A percentile compares a stretch with the other conserved stretches of the same genome.
phyloP scores from a whole-genome alignment of 1,284 basidiomycete genomes.

The Sphagnurus paluster region DNA sequence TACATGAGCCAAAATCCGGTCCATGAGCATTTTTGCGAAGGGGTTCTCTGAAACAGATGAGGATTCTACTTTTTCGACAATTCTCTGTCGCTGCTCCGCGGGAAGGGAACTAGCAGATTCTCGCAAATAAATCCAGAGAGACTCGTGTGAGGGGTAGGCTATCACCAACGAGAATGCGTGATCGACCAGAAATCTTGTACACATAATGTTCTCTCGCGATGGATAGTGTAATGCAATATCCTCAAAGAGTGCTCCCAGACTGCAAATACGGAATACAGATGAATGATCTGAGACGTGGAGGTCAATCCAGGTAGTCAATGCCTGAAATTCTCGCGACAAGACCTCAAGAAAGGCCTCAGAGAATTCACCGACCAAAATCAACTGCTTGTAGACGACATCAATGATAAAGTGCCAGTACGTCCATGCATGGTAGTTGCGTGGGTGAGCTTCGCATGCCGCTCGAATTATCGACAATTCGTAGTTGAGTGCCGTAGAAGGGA shows the following conservation, averaged over 20 bases:
- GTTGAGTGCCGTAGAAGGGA: constrained; percentile 33
- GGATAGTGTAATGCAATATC: constrained; percentile 9
- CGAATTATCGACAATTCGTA: constrained; percentile 47
- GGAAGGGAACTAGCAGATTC: constrained; percentile 15
- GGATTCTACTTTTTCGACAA: constrained; percentile 19
- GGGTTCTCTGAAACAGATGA: constrained; percentile 4
- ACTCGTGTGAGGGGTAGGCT: constrained; percentile 53
- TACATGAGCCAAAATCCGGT: constrained; percentile 5
- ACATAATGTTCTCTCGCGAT: background rate
- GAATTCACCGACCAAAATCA: constrained; percentile 12
- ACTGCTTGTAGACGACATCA: constrained; percentile 25
- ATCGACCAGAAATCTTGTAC: constrained; percentile 21
- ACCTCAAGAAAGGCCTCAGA: constrained; percentile 28
- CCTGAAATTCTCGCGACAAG: constrained; percentile 37
- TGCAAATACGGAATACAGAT: constrained; percentile 52
- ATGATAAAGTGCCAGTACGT: constrained; percentile 52
- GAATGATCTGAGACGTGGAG: constrained; percentile 65
- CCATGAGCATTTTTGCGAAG: constrained; percentile 9
- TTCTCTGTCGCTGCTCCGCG: constrained; percentile 6
- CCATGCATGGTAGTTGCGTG: constrained; percentile 72
- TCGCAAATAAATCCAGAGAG: constrained; percentile 63
- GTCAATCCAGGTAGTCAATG: constrained; percentile 52
- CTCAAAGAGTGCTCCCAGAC: constrained; percentile 28
- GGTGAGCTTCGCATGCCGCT: constrained; percentile 55
- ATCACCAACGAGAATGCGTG: constrained; percentile 50